A percentile compares a stretch with the other conserved stretches of the same genome.
phyloP scores from a whole-genome alignment of 768 basidiomycete genomes.

The Amanita exitialis region DNA sequence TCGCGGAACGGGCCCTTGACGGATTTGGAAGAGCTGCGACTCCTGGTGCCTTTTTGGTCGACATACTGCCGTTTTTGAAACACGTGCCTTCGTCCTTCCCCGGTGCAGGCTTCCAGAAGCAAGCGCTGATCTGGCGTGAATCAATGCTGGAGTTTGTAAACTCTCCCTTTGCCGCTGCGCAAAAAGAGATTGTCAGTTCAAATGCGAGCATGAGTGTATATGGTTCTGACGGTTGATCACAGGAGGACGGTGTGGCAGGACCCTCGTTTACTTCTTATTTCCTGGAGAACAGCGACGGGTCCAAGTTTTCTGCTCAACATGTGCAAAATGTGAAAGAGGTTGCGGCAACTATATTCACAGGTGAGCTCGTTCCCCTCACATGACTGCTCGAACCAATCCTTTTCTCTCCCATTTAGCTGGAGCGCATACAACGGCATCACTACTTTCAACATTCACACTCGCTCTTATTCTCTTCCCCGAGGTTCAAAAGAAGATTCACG shows the following conservation, averaged over 20 bases:
- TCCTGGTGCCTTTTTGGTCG: slow-evolving; percentile 38
- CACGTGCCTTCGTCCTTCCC: slow-evolving; percentile 50
- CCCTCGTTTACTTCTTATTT: slow-evolving; percentile 16
- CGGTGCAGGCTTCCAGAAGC: slow-evolving; percentile 46
- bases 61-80: slow-evolving; percentile 26
- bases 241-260: slow-evolving; percentile 14
- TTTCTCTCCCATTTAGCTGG: slow-evolving; percentile 12
- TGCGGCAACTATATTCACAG: slow-evolving; percentile 26
- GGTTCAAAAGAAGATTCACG: slow-evolving; percentile 23
- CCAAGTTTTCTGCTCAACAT: slow-evolving; percentile 9
- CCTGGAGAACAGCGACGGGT: slow-evolving; percentile 13
- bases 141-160: slow-evolving; percentile 25
- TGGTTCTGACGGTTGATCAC: background rate
- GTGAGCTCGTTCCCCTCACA: slow-evolving; percentile 8
- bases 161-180: slow-evolving; percentile 22
- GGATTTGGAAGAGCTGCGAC: slow-evolving; percentile 22
- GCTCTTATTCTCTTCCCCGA: slow-evolving; percentile 31
- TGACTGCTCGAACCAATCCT: background rate
- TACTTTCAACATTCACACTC: slow-evolving; percentile 22
- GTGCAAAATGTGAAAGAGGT: slow-evolving; percentile 22
- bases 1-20: slow-evolving; percentile 28
- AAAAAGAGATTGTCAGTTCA: slow-evolving; percentile 17
- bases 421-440: slow-evolving; percentile 18
- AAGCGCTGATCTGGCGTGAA: slow-evolving; percentile 34
- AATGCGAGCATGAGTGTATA: background rate